phyloP scores from a whole-genome alignment of 495 filamentous ascomycete species.

The Margaritispora aquatica region DNA sequence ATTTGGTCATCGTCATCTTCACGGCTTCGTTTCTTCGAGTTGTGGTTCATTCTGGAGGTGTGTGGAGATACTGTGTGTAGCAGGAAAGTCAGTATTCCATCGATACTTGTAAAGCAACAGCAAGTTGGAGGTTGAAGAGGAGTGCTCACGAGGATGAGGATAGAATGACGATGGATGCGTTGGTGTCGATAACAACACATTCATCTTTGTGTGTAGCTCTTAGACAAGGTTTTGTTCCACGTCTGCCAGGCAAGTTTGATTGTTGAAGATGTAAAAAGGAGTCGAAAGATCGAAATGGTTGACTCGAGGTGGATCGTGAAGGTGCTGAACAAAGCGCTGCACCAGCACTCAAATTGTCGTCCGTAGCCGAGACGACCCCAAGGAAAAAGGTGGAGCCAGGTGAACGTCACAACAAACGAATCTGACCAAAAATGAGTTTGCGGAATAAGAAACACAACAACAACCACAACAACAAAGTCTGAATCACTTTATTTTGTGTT shows the following conservation, averaged over 20 bases:
- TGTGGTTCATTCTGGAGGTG: constrained; percentile 36
- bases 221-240: background rate
- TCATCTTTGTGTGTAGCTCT: constrained; percentile 30
- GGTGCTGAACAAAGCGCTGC: background rate
- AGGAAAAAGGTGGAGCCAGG: background rate
- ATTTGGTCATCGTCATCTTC: constrained; percentile 83
- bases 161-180: constrained; percentile 62
- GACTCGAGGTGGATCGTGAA: background rate
- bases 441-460: background rate
- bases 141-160: constrained; percentile 55
- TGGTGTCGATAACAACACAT: constrained; percentile 36
- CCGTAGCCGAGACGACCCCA: background rate
- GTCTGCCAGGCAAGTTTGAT: background rate
- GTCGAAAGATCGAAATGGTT: background rate
- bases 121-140: constrained; percentile 41
- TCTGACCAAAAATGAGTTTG: background rate
- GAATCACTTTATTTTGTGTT: background rate
- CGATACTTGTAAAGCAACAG: background rate
- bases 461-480: background rate
- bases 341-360: background rate
- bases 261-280: background rate
- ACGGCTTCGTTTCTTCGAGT: constrained; percentile 69
- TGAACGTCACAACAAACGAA: background rate
- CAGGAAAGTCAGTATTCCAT: constrained; percentile 22
- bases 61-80: constrained; percentile 45